A percentile compares a stretch with the other conserved stretches of the same genome.
Conservation (phyloP, 768 basidiomycete species). For the Leccinum ochraceum region DNA sequence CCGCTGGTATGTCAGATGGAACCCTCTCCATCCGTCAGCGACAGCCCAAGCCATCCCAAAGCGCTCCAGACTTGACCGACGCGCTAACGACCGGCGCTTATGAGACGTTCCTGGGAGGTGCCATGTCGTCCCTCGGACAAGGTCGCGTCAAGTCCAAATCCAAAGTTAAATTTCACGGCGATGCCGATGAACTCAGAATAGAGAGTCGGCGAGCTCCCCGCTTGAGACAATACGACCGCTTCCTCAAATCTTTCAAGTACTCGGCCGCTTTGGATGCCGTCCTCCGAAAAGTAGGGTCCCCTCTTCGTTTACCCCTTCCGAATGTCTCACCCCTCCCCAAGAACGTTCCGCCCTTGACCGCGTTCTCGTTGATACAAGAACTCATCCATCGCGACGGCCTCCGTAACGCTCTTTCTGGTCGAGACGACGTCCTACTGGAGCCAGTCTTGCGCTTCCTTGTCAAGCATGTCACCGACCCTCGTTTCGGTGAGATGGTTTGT, state of each 20-base stretch:
- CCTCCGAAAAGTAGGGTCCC: slow-evolving; percentile 66
- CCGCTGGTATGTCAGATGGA: slow-evolving; percentile 97
- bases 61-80: slow-evolving; percentile 37
- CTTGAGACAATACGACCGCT: slow-evolving; percentile 84
- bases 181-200: slow-evolving; percentile 75
- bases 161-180: slow-evolving; percentile 51
- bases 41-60: slow-evolving; percentile 71
- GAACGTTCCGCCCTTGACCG: slow-evolving; percentile 81
- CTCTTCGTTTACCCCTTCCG: not conserved
- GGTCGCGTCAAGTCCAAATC: slow-evolving; percentile 52
- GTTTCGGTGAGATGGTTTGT: slow-evolving; percentile 88
- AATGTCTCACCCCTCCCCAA: slow-evolving; percentile 32
- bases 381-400: slow-evolving; percentile 91
- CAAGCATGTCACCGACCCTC: slow-evolving; percentile 84
- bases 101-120: slow-evolving; percentile 64
- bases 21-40: slow-evolving; percentile 95
- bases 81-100: slow-evolving; percentile 56
- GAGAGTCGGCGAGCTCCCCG: slow-evolving; percentile 69
- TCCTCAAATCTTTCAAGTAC: slow-evolving; percentile 92
- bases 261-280: slow-evolving; percentile 93
- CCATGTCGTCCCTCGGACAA: slow-evolving; percentile 56
- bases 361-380: slow-evolving; percentile 92
- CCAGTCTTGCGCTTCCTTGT: slow-evolving; percentile 86
- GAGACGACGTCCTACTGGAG: slow-evolving; percentile 92
- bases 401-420: slow-evolving; percentile 78